Evolutionary conservation across 2,329 filamentous ascomycete species (phyloP), one percentile per base, ranked within the genome.

Genomic region (Stachybotrys elegans): DNA sequence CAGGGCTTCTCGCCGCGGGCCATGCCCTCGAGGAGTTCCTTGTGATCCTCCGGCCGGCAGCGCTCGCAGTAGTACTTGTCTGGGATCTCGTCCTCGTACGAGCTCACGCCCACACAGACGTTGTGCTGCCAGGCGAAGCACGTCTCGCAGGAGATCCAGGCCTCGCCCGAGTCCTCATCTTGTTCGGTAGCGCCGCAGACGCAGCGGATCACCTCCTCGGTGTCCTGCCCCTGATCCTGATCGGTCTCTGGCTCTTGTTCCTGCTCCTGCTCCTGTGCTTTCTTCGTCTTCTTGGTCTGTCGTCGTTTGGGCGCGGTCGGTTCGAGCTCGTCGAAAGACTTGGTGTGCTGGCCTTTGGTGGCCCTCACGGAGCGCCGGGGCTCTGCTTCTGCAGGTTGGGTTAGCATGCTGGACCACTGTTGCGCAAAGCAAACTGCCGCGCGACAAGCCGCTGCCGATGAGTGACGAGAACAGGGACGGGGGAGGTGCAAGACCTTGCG

Each of bases 81-180:
- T 22, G 87, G 85, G 44, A 88, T 76, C 57, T 91, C 81, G 47
- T 91, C 86, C 23, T 84, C 80, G 55, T 87, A 89, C 38, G 84
- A 81, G 57, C 78, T 82, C 61, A 96, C 80, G 43, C 88, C 89
- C 73, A 98, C 88, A 62, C 93, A 98, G 51, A 94, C 84, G 59
- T 96, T 96, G 67, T 98, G 93, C 67, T 98, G 93, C 93, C 93
- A 98, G 34, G 86, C 92, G 40, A 81, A 82, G 66, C 93, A 98
- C 38, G 79, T 81, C 65, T 98, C 93, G 71, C 93, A 98, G 48
- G 87, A 89, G 57, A 98, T 95, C 90, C 95, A 97, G 42, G 90
- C 84, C 56, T 93, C 85, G 52, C 86, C 88, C 13, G 88, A 84
- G 54, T 94, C 88, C 54, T 92, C 88, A 48, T 91, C 86, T 53